Evolutionary conservation across 306 rosid species (phyloP).

Genomic region (Castanea crenata): DNA sequence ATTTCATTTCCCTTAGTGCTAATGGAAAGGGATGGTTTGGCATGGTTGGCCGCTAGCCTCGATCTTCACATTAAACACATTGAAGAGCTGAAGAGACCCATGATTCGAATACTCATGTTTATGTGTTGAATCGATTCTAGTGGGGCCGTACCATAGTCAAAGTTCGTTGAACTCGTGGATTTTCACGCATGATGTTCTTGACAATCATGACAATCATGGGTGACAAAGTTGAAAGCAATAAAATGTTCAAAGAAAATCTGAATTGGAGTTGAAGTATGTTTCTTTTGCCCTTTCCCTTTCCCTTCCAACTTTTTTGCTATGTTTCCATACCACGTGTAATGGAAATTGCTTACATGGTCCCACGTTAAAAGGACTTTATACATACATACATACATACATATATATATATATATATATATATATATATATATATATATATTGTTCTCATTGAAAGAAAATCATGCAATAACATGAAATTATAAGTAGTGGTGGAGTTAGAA

Average conservation of each 20-base stretch:
- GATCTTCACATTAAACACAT: too few species aligned
- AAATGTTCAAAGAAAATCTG: constrained; percentile 17
- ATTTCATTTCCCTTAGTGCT: too few species aligned
- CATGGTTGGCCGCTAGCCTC: too few species aligned
- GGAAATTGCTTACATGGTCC: not conserved
- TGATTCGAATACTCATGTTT: not conserved
- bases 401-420: too few species aligned
- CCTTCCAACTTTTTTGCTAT: not conserved
- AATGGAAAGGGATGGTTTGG: too few species aligned
- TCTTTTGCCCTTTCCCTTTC: constrained; percentile 1
- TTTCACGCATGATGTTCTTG: constrained; percentile 27
- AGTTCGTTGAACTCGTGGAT: constrained; percentile 16
- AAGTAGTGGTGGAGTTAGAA: too few species aligned
- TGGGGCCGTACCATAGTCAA: constrained; percentile 4
- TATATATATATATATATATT: too few species aligned
- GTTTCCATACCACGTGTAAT: not conserved
- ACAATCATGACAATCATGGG: constrained; percentile 18
- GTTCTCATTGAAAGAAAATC: too few species aligned
- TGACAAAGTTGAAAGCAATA: constrained; percentile 16
- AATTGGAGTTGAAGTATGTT: constrained; percentile 12
- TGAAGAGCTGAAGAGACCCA: too few species aligned
- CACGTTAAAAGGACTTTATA: not conserved
- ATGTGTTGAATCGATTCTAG: not conserved
- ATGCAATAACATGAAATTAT: too few species aligned
- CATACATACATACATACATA: too few species aligned